Conservation (phyloP, 169 alveolate genomes). For the Theileria annulata region DNA sequence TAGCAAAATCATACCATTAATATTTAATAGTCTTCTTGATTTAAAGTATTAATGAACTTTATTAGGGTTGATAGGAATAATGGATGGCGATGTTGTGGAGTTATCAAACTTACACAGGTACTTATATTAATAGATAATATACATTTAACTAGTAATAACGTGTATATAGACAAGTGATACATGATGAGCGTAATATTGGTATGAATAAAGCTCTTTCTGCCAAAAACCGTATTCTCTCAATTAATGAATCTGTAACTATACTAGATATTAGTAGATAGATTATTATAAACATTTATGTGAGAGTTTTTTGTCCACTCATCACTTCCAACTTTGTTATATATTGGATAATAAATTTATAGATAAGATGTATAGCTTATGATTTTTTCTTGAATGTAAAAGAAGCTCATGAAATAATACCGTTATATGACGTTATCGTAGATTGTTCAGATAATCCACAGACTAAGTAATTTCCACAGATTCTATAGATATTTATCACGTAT, state of each 20-base stretch:
- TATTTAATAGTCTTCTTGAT: no score
- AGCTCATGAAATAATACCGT: conserved; percentile 64
- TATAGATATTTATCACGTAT: neutral
- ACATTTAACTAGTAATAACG: neutral
- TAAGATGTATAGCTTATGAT: conserved; percentile 57
- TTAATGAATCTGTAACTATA: conserved; percentile 54
- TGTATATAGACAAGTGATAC: conserved; percentile 77
- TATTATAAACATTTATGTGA: neutral
- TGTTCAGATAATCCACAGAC: conserved; percentile 74
- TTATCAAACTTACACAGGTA: conserved; percentile 80
- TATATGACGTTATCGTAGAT: conserved; percentile 73
- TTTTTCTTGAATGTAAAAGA: conserved; percentile 61
- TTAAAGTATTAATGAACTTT: neutral
- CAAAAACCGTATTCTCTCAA: conserved; percentile 44
- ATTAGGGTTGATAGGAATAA: conserved; percentile 73
- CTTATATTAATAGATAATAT: neutral
- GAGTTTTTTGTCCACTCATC: no score
- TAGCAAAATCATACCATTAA: no score
- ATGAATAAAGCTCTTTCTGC: conserved; percentile 81
- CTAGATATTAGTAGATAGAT: neutral
- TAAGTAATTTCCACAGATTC: neutral
- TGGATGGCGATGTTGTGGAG: conserved; percentile 84
- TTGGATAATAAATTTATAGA: conserved; percentile 12
- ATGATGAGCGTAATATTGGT: conserved; percentile 73
- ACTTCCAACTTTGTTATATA: neutral